A percentile compares a stretch with the other conserved stretches of the same genome.
Conservation (phyloP, 2,329 filamentous ascomycete species). For the Xylaria sp. region DNA sequence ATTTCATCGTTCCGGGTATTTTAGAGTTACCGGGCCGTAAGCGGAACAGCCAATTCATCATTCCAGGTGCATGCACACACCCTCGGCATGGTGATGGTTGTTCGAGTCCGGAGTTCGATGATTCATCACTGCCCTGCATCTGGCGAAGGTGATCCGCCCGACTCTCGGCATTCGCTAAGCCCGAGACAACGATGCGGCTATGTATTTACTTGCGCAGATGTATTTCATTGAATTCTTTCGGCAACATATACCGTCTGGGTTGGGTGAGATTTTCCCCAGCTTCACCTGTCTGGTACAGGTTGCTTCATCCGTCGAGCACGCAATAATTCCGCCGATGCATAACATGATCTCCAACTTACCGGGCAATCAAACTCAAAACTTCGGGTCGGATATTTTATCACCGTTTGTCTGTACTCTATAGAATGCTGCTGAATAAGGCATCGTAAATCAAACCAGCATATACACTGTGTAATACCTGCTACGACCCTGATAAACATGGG, state of each 20-base stretch:
- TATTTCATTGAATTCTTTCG: no score
- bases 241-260: no score
- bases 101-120: conserved; percentile 30
- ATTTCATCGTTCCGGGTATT: background rate
- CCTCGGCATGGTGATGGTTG: background rate
- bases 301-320: background rate
- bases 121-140: conserved; percentile 37
- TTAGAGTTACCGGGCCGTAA: background rate
- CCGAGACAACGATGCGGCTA: background rate
- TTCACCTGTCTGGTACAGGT: no score
- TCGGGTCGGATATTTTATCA: background rate
- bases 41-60: conserved; percentile 13
- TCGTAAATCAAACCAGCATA: background rate
- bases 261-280: no score
- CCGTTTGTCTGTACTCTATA: background rate
- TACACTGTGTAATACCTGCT: background rate
- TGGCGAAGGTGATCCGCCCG: background rate
- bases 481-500: background rate
- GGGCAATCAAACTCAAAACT: background rate
- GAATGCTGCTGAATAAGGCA: background rate
- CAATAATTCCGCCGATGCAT: background rate
- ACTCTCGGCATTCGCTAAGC: background rate
- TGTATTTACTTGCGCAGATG: background rate
- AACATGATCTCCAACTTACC: background rate
- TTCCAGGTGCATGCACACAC: conserved; percentile 13